Evolutionary conservation across 2,329 filamentous ascomycete genomes (phyloP), one percentile per base, ranked within the genome.

Genomic region (Fusarium phyllophilum): DNA sequence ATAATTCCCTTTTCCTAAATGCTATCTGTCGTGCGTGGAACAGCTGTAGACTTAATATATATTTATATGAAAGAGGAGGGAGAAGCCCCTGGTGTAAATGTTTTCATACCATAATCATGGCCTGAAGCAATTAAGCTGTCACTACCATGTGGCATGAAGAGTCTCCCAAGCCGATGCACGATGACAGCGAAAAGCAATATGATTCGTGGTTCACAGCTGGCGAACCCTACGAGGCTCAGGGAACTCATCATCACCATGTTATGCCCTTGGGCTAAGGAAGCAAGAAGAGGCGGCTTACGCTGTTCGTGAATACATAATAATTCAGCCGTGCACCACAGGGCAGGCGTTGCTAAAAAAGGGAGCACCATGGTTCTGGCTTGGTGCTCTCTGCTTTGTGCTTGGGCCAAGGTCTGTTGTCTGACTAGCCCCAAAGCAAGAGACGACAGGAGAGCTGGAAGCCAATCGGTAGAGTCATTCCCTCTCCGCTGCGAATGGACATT

Each of bases 331-430:
- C 49, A 48, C 46, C 46, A 57, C 64, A 68, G 66, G 52, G 59
- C 64, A 69, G 62, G 52, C 65, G 68, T 71, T 62, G 45, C 69
- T 64, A 66, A 66, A 76, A 76, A 67, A 42, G 66, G 58, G 62
- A 73, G 56, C 66, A 54, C 49, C 64, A 61, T 57, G 57, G 67
- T 63, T 62, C 60, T 62, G 68, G 59, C 36, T 56, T 61, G 55
- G 55, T 45, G 39, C 31, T 58, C 39, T 34, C 54, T 67, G 36
- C 41, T 45, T 39, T 31, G 42, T 66, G 61, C 63, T 64, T 62
- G 57, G 57, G 58, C 49, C 62, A 45, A 48, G 65, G 66, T 76
- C 60, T 44, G 51, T 41, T 69, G 51, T 62, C 49, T 66, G 36
- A 49, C 64, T 71, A 68, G 58, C 54, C 75, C 73, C 44, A 55